These are phyloP conservation scores for Rauvolfia tetraphylla DNA, from an alignment of 257 asterid species.

Conservation along the genomic window DNA sequence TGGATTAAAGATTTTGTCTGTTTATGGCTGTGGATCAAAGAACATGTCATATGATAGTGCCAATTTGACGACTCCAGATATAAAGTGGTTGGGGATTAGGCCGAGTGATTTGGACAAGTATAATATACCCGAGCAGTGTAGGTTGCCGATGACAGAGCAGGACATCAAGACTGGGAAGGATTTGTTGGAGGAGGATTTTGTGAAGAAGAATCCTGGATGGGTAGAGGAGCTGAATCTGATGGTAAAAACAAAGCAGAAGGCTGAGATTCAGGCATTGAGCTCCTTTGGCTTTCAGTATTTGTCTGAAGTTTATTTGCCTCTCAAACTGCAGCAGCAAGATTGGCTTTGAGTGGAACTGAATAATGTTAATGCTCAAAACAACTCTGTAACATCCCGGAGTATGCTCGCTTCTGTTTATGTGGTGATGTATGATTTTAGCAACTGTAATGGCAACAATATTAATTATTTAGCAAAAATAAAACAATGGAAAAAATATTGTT, in stretches of 20 bases:
- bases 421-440: slow-evolving; percentile 3
- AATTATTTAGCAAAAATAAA: not conserved
- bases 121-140: slow-evolving; percentile 77
- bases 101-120: slow-evolving; percentile 85
- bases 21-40: slow-evolving; percentile 85
- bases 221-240: slow-evolving; percentile 84
- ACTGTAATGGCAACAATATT: not conserved
- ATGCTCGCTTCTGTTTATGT: not conserved
- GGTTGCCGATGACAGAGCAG: slow-evolving; percentile 85
- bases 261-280: slow-evolving; percentile 92
- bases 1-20: slow-evolving; percentile 73
- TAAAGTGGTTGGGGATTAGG: slow-evolving; percentile 87
- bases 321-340: slow-evolving; percentile 85
- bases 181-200: slow-evolving; percentile 88
- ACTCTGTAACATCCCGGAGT: not conserved
- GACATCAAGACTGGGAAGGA: slow-evolving; percentile 91
- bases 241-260: slow-evolving; percentile 93
- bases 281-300: slow-evolving; percentile 89
- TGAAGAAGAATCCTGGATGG: slow-evolving; percentile 94
- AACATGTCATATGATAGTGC: slow-evolving; percentile 92
- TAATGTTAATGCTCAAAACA: not conserved
- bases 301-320: slow-evolving; percentile 82
- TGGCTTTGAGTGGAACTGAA: slow-evolving; percentile 51
- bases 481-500: too few species aligned
- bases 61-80: slow-evolving; percentile 77